Conservation (phyloP, 768 basidiomycete genomes). For the Cystobasidium onofrii region DNA sequence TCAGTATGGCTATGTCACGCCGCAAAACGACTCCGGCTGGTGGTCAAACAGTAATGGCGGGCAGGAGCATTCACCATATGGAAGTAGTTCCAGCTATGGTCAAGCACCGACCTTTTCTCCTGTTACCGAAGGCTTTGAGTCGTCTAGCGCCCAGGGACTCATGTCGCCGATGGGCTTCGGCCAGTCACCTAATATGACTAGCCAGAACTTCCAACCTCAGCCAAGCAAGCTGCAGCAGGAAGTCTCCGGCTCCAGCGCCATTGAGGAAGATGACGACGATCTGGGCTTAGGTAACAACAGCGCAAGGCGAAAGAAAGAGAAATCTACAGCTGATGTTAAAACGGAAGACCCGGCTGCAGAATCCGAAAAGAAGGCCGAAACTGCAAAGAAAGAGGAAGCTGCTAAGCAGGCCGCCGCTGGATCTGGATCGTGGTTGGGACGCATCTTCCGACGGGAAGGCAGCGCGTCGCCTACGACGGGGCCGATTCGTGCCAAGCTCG, state of each 20-base stretch:
- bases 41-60: constrained; percentile 16
- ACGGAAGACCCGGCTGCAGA: not conserved
- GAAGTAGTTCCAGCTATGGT: constrained; percentile 6
- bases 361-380: not conserved
- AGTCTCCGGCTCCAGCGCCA: not conserved
- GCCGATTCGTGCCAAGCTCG: constrained; percentile 83
- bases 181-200: constrained; percentile 29
- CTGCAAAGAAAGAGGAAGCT: constrained; percentile 27
- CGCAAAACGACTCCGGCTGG: constrained; percentile 30
- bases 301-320: constrained; percentile 41
- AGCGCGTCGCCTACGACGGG: constrained; percentile 53
- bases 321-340: not conserved
- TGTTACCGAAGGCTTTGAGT: constrained; percentile 41
- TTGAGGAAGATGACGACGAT: constrained; percentile 63
- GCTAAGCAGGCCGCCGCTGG: constrained; percentile 38
- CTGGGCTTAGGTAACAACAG: constrained; percentile 80
- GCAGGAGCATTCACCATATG: not conserved
- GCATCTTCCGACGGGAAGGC: constrained; percentile 62
- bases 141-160: constrained; percentile 54
- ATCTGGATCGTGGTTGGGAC: constrained; percentile 62
- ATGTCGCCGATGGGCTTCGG: constrained; percentile 68
- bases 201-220: constrained; percentile 6
- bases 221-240: not conserved
- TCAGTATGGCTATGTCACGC: constrained; percentile 30
- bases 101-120: constrained; percentile 67